Evolutionary conservation across 1,284 basidiomycete species (phyloP), one percentile per base, ranked within the genome.

Genomic region (Hemileia vastatrix): DNA sequence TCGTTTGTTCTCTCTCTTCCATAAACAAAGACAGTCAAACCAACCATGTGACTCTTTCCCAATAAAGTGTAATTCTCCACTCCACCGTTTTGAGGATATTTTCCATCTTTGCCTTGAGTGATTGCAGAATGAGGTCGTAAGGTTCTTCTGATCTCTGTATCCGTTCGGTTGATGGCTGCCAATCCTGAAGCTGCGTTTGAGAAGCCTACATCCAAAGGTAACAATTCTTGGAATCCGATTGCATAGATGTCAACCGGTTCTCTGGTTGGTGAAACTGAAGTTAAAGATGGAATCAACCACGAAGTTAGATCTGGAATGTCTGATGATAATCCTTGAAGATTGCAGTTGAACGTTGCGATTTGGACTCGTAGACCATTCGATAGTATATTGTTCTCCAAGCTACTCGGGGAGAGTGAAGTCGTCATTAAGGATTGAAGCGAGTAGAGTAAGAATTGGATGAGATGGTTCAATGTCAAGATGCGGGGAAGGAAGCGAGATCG

Each of bases 211-310:
- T 87, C 86, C 24, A 93, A 80, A 3, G 90, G 89, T 8, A 92
- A 79, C 47, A 92, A 81, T 74, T 93, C 90, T 72, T 93, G 90
- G 69, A 93, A 92, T 9, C 90, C 90, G 51, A 93, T 85, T 0
- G 86, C 90, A 58, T 91, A 83, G 36, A 93, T 84, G 74, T 92
- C 90, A 32, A 87, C 84, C 3, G 73, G 68, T 13, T 67, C 69
- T 70, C 65, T 33, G 33, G 27, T 13, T 40, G 21, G 6, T 31
- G 2, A 45, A 31, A 5, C 32, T 21, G 40, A 15, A 11, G 65
- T 62, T 2, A 70, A 65, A 4, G 73, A 69, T 4, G 74, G 74
- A 18, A 71, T 64, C 18, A 77, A 69, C 76, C 76, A 77, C 6
- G 67, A 67, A 4, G 66, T 66, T 6, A 77, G 64, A 49, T 75